A percentile compares a stretch with the other conserved stretches of the same genome.
Conservation (phyloP, 2,329 filamentous ascomycete species). For the Pseudopithomyces chartarum region DNA sequence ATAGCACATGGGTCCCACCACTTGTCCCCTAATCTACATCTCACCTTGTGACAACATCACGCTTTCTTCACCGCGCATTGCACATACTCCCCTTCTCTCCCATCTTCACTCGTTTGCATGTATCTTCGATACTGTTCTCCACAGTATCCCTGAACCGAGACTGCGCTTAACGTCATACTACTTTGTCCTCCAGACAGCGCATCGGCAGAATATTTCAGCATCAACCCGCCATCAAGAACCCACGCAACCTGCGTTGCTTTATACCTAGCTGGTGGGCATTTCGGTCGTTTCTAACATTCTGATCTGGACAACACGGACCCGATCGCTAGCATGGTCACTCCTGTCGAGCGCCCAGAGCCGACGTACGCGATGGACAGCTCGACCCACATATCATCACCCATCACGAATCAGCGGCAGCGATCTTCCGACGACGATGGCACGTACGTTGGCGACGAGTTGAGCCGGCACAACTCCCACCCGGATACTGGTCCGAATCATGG, state of each 20-base stretch:
- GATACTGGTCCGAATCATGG: background rate
- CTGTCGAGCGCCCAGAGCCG: slow-evolving; percentile 42
- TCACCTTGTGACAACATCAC: background rate
- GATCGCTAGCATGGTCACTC: slow-evolving; percentile 39
- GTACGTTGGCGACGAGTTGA: slow-evolving; percentile 42
- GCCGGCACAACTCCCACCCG: slow-evolving; percentile 32
- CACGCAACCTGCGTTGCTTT: background rate
- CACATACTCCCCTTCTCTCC: background rate
- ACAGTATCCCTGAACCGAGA: background rate
- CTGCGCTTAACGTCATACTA: slow-evolving; percentile 2
- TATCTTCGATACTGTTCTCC: background rate
- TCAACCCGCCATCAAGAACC: background rate
- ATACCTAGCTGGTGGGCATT: background rate
- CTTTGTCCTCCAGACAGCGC: background rate
- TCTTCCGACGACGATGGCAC: slow-evolving; percentile 47
- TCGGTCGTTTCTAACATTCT: no score
- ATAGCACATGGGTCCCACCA: background rate
- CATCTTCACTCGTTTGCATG: slow-evolving; percentile 4
- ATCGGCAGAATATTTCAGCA: no score
- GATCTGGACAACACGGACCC: background rate
- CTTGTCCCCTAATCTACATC: background rate
- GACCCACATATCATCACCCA: slow-evolving; percentile 8
- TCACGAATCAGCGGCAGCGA: slow-evolving; percentile 22
- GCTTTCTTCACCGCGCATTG: background rate
- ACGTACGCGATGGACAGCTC: slow-evolving; percentile 42